Conservation (phyloP, 1,284 basidiomycete genomes). For the Apiotrichum domesticum region DNA sequence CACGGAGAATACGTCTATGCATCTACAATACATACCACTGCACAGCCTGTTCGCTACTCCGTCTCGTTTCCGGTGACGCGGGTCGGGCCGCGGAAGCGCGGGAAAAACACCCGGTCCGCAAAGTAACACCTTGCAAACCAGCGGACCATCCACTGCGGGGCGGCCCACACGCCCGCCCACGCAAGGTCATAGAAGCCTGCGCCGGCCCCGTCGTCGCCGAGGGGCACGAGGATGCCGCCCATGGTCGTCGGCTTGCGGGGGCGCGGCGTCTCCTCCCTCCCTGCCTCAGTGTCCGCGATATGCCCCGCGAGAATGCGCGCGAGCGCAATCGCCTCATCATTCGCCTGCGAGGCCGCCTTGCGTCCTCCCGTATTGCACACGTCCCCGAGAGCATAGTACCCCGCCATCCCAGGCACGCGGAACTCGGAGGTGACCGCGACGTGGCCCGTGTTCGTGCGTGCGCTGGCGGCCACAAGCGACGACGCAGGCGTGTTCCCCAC, state of each 20-base stretch:
- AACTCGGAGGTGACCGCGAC: conserved; percentile 38
- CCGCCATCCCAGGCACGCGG: conserved; percentile 19
- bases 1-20: too few relatives aligned
- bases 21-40: too few relatives aligned
- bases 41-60: too few relatives aligned
- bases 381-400: conserved; percentile 39
- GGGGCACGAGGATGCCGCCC: neutral
- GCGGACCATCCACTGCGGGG: conserved; percentile 6
- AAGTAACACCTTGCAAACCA: conserved; percentile 12
- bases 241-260: neutral
- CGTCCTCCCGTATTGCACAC: conserved; percentile 8
- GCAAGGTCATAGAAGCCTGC: conserved; percentile 1
- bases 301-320: neutral
- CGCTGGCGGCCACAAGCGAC: conserved; percentile 2
- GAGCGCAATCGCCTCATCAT: neutral
- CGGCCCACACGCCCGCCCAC: conserved; percentile 5
- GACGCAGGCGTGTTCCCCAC: conserved; percentile 46
- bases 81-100: too few relatives aligned
- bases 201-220: conserved; percentile 10
- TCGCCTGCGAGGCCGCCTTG: conserved; percentile 8
- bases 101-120: neutral
- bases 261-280: neutral
- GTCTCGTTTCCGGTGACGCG: too few relatives aligned
- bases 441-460: conserved; percentile 39
- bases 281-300: neutral